Evolutionary conservation across 163 green algal genomes (phyloP).

Genomic region (Volvox carteri): DNA sequence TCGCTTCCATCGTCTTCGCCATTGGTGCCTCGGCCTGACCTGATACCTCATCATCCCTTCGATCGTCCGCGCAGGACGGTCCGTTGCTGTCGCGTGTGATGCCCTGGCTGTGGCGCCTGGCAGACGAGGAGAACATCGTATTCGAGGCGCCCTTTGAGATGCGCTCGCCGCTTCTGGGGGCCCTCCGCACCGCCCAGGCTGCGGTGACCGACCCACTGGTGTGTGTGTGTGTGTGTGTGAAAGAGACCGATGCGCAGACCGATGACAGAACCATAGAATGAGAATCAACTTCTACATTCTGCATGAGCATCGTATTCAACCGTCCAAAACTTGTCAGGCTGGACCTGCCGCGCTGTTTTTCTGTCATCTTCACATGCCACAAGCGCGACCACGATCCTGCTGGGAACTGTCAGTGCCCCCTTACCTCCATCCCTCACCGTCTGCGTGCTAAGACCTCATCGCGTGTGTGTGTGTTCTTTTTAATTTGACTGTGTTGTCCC

Average conservation of each 20-base stretch:
- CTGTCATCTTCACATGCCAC: no score
- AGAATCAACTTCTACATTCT: no score
- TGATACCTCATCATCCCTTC: neutral
- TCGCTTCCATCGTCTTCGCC: no score
- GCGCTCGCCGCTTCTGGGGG: slow-evolving; percentile 23
- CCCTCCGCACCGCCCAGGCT: neutral
- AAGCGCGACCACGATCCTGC: neutral
- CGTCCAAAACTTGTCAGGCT: neutral
- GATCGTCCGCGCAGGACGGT: slow-evolving; percentile 30
- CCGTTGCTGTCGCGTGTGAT: slow-evolving; percentile 45
- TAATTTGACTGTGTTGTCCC: neutral
- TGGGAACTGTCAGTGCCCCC: neutral
- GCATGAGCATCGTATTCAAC: no score
- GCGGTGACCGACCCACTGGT: slow-evolving; percentile 8
- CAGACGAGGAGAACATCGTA: slow-evolving; percentile 39
- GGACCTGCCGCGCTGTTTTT: neutral
- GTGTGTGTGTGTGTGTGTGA: no score
- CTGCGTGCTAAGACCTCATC: neutral
- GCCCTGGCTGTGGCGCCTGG: slow-evolving; percentile 60
- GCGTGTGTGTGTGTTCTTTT: neutral
- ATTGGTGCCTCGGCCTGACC: no score
- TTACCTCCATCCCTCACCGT: neutral
- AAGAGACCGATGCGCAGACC: no score
- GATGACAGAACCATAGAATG: no score
- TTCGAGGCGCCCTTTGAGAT: slow-evolving; percentile 37